Evolutionary conservation across 2,329 filamentous ascomycete species (phyloP).

Genomic region (Sporothrix pseudoabietina): DNA sequence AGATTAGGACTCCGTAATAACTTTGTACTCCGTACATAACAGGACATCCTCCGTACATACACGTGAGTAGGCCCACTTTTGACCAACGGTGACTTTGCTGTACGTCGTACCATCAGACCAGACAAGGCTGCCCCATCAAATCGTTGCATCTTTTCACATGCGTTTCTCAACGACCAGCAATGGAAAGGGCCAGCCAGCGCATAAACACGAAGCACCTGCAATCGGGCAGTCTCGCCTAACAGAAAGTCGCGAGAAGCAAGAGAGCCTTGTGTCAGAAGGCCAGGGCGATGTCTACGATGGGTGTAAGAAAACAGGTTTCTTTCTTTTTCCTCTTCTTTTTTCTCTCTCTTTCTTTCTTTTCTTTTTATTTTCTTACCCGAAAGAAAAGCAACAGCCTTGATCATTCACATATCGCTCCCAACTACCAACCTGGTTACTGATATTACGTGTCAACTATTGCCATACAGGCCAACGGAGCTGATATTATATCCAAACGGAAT

Average conservation of each 20-base stretch:
- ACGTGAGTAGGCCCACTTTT: slow-evolving; percentile 23
- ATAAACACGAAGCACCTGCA: not conserved
- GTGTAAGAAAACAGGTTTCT: not conserved
- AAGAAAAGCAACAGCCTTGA: not conserved
- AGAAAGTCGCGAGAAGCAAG: not conserved
- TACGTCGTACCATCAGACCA: not conserved
- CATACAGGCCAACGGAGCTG: slow-evolving; percentile 79
- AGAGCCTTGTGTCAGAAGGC: not conserved
- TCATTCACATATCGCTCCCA: not conserved
- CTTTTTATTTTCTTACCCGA: not conserved
- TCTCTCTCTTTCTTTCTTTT: not conserved
- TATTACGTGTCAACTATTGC: not conserved
- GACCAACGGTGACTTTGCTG: not conserved
- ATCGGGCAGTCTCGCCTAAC: not conserved
- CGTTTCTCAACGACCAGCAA: not conserved
- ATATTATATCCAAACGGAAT: slow-evolving; percentile 88
- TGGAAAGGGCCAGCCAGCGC: not conserved
- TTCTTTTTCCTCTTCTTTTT: not conserved
- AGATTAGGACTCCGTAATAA: not conserved
- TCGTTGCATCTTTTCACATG: not conserved
- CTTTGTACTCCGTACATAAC: not conserved
- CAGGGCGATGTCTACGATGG: not conserved
- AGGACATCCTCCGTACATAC: not conserved
- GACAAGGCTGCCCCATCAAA: slow-evolving; percentile 19
- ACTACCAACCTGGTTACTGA: not conserved